Percentiles rank a stretch among this genome's conserved stretches.
These are phyloP conservation scores for Rhododendron vialii DNA, from an alignment of 148 eudicot species.

Conservation along the genomic window DNA sequence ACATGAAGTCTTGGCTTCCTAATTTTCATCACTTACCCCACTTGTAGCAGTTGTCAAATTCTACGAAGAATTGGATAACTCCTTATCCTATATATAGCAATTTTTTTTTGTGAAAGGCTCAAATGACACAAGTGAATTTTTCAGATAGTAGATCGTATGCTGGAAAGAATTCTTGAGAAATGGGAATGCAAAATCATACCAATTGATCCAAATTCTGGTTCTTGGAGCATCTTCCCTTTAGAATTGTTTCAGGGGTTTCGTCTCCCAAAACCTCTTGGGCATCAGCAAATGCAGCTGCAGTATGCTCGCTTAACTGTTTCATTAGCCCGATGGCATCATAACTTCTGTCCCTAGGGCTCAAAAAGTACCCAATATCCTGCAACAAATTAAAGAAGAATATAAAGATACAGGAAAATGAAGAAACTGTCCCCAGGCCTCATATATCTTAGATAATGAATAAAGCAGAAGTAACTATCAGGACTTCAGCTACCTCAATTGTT, in stretches of 20 bases:
- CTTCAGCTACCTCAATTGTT: slow-evolving; percentile 59
- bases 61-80: background rate
- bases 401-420: background rate
- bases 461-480: background rate
- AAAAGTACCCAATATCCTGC: slow-evolving; percentile 76
- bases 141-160: background rate
- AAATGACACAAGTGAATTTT: background rate
- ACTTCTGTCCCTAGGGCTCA: slow-evolving; percentile 74
- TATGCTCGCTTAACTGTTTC: slow-evolving; percentile 79
- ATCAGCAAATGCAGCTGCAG: slow-evolving; percentile 76
- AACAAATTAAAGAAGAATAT: background rate
- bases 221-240: slow-evolving; percentile 36
- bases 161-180: background rate
- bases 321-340: slow-evolving; percentile 84
- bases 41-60: background rate
- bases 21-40: background rate
- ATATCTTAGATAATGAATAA: background rate
- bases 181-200: slow-evolving; percentile 26
- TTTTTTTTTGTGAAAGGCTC: background rate
- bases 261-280: slow-evolving; percentile 80
- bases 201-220: slow-evolving; percentile 29
- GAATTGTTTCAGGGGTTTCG: slow-evolving; percentile 76
- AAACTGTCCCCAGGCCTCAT: background rate
- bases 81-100: background rate
- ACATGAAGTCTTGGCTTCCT: background rate